A percentile compares a stretch with the other conserved stretches of the same genome.
phyloP scores from a whole-genome alignment of 1,284 basidiomycete genomes.

The Moesziomyces aphidis region DNA sequence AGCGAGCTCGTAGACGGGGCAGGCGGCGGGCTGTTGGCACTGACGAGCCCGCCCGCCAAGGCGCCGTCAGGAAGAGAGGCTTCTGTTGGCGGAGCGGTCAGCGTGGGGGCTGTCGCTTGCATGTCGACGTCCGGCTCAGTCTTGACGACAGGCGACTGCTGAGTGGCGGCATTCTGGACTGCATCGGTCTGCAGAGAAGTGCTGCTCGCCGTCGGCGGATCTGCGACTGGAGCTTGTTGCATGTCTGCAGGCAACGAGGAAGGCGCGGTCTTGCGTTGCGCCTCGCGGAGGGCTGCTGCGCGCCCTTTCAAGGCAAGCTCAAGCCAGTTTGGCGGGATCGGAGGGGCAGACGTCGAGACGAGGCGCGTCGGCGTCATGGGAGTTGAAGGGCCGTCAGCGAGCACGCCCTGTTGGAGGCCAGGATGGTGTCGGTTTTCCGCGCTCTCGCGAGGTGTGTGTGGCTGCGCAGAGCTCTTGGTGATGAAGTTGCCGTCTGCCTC shows the following conservation, averaged over 20 bases:
- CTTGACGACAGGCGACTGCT: conserved; percentile 7
- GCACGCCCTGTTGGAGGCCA: conserved; percentile 12
- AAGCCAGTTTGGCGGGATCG: conserved; percentile 27
- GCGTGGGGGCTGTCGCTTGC: neutral
- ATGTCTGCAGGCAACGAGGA: neutral
- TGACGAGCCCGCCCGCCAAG: conserved; percentile 16
- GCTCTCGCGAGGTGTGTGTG: neutral
- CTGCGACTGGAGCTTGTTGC: conserved; percentile 2
- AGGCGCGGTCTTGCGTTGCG: conserved; percentile 28
- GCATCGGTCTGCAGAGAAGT: neutral
- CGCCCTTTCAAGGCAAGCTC: conserved; percentile 35
- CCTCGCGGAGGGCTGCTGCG: conserved; percentile 22
- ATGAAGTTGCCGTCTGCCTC: neutral
- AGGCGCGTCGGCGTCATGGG: conserved; percentile 41
- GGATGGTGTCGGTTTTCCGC: neutral
- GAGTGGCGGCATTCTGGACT: neutral
- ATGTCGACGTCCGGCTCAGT: conserved; percentile 5
- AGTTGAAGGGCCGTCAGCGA: conserved; percentile 8
- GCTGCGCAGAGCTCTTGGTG: neutral
- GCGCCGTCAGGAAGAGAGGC: neutral
- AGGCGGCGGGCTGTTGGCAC: conserved; percentile 1
- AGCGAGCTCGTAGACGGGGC: neutral
- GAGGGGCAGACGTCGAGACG: conserved; percentile 21
- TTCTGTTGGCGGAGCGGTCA: neutral
- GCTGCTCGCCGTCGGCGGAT: conserved; percentile 1